Conservation (phyloP, 257 asterid genomes). For the Gardenia jasminoides region DNA sequence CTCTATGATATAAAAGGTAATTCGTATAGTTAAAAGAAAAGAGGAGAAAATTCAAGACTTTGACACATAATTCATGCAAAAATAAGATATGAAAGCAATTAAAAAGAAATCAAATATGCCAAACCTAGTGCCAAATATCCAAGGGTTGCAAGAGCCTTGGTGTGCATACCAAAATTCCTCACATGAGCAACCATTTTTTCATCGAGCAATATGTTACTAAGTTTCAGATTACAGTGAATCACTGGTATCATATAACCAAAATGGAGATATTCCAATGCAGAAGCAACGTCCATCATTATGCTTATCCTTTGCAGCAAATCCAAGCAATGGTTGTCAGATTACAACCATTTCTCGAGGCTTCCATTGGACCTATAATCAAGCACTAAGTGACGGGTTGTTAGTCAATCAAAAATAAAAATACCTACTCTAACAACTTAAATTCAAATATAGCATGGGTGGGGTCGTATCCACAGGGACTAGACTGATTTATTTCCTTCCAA, state of each 20-base stretch:
- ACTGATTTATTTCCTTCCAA: too few relatives aligned
- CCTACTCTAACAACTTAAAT: too few relatives aligned
- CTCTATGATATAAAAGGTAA: neutral
- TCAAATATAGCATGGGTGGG: too few relatives aligned
- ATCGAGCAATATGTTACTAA: constrained; percentile 4
- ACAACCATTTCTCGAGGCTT: constrained; percentile 12
- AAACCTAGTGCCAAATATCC: constrained; percentile 19
- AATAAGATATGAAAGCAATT: too few relatives aligned
- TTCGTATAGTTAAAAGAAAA: too few relatives aligned
- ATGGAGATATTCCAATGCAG: constrained; percentile 20
- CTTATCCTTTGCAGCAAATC: neutral
- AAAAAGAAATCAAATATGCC: neutral
- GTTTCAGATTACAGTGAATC: constrained; percentile 10
- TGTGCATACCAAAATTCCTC: constrained; percentile 2
- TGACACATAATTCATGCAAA: too few relatives aligned
- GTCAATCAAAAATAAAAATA: too few relatives aligned
- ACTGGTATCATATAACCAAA: neutral
- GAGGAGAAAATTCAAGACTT: too few relatives aligned
- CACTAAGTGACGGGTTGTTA: too few relatives aligned
- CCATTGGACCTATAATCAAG: constrained; percentile 12
- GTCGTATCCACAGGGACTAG: too few relatives aligned
- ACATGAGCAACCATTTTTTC: neutral
- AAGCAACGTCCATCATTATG: neutral
- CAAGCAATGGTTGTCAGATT: neutral
- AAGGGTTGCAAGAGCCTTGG: constrained; percentile 7